A percentile compares a stretch with the other conserved stretches of the same genome.
Conservation (phyloP, 306 rosid genomes). For the Vigna hirtella region DNA sequence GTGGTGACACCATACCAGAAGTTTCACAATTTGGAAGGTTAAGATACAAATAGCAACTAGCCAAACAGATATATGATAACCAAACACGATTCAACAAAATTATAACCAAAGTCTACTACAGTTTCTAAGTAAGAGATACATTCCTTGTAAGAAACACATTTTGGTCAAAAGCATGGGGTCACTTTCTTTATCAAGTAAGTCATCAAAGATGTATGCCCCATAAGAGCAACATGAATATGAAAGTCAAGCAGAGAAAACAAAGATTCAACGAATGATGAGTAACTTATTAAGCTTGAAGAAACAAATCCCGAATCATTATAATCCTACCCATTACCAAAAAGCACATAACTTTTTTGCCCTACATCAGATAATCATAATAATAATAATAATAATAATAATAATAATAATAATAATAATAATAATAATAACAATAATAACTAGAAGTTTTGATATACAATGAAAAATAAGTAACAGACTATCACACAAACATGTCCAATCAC, state of each 20-base stretch:
- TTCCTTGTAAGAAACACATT: constrained; percentile 24
- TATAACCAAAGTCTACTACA: not conserved
- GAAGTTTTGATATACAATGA: not conserved
- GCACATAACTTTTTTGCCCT: constrained; percentile 8
- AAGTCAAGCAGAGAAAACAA: constrained; percentile 16
- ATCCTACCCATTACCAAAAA: constrained; percentile 16
- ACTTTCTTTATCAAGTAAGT: constrained; percentile 11
- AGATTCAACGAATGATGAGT: not conserved
- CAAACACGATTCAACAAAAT: constrained; percentile 15
- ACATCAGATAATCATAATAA: not conserved
- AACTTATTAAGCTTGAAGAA: constrained; percentile 8
- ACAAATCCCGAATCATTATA: constrained; percentile 9
- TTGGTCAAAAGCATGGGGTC: constrained; percentile 11
- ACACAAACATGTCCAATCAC: not conserved
- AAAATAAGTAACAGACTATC: constrained; percentile 5
- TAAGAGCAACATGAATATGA: constrained; percentile 8
- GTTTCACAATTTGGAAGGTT: constrained; percentile 23
- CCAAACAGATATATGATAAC: not conserved
- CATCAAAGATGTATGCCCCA: not conserved
- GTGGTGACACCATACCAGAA: not conserved
- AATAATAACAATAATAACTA: not conserved
- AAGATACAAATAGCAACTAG: not conserved
- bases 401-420: not conserved
- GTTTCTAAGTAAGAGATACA: constrained; percentile 6
- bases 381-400: not conserved